Base-by-base conservation (phyloP, 805 yeast species). In the Saccharomyces jurei region DNA sequence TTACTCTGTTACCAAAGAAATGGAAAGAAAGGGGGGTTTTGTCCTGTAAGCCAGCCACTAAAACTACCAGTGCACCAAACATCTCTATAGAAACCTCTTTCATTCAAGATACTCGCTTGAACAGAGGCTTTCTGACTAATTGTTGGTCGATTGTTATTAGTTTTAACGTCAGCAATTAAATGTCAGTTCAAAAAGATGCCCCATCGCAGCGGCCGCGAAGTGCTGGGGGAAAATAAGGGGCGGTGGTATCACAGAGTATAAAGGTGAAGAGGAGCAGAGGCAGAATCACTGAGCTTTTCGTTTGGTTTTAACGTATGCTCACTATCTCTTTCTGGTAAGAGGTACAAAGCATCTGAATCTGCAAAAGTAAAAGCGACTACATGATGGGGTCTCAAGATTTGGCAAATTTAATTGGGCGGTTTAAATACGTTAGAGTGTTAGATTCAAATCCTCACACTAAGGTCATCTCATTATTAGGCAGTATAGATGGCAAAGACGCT, bases 361-460 rank as follows among this genome's bases (percentile, higher is more conserved):
- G 8, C 13, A 17, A 21, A 36, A 36, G 25, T 31, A 17, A n/a
- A 17, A 36, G n/a, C 21, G 17, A 17, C 11, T 9, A 17, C 44
- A 17, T 17, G 22, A 36, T 36, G 44, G 44, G 25, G 2, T 36
- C 44, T 17, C 44, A 48, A 48, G 44, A 49, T 46, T 22, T 50
- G 5, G 28, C 17, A 6, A 51, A 51, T 6, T 65, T 79, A 17
- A 58, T 78, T 4, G 55, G 63, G 6, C 62, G 63, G 28, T 87
- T 87, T 65, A 58, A 71, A 49, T 80, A 74, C 60, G 67, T 60
- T 1, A 73, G 75, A 58, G 67, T 81, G 1, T 76, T 89, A 36
- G 72, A 72, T 27, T 73, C 81, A 3, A 85, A 87, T 64, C 81
- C 96, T 1, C 84, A 81, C 60, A 74, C 82, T 5, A 94, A 92